phyloP scores from a whole-genome alignment of 768 basidiomycete genomes.

The Termitomyces sp. region DNA sequence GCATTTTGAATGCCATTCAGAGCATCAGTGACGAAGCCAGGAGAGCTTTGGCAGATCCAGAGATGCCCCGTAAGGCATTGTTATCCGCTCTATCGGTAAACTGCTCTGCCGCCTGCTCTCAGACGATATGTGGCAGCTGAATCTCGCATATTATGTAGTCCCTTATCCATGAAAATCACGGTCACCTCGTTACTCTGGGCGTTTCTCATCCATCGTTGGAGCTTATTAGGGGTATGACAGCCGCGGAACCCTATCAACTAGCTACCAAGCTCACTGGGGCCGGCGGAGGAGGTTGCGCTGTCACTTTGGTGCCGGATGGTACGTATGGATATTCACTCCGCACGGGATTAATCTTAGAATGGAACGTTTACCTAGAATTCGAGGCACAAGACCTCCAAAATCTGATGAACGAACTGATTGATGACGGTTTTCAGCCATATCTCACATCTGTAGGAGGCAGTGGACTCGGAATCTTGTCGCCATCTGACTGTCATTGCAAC shows the following conservation, averaged over 20 bases:
- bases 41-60: constrained; percentile 65
- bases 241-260: constrained; percentile 56
- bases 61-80: constrained; percentile 59
- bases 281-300: constrained; percentile 97
- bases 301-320: constrained; percentile 95
- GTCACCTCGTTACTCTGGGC: constrained; percentile 73
- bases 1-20: constrained; percentile 77
- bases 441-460: constrained; percentile 90
- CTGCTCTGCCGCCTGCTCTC: constrained; percentile 12
- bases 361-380: constrained; percentile 51
- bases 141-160: constrained; percentile 35
- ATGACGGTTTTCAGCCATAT: constrained; percentile 74
- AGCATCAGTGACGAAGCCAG: constrained; percentile 79
- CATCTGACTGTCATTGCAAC: constrained; percentile 39
- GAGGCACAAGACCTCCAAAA: constrained; percentile 47
- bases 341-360: constrained; percentile 7
- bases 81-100: constrained; percentile 67
- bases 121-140: constrained; percentile 4
- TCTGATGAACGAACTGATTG: constrained; percentile 55
- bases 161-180: constrained; percentile 87
- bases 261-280: constrained; percentile 97
- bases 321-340: constrained; percentile 19
- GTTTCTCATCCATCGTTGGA: constrained; percentile 92
- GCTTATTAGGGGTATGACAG: constrained; percentile 66
- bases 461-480: constrained; percentile 82